A percentile compares a stretch with the other conserved stretches of the same genome.
phyloP scores from a whole-genome alignment of 2,329 filamentous ascomycete species.

The Penicillium polonicum region DNA sequence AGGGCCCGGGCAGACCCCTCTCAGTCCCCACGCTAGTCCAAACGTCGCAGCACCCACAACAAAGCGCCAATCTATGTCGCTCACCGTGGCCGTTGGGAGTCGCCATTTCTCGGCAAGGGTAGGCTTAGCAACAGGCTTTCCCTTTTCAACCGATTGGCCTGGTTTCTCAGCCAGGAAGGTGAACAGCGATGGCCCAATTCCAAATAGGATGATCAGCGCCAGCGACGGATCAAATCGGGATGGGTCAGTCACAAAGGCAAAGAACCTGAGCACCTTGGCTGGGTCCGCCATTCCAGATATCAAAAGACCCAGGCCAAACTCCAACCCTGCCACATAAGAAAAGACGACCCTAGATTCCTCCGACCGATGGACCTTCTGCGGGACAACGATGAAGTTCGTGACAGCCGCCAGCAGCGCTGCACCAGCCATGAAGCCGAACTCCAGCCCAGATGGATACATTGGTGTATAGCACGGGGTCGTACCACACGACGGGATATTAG shows the following conservation, averaged over 20 bases:
- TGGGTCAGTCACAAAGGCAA: slow-evolving; percentile 45
- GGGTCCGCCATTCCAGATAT: slow-evolving; percentile 54
- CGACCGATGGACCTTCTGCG: slow-evolving; percentile 30
- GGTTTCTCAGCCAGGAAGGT: slow-evolving; percentile 34
- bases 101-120: slow-evolving; percentile 44
- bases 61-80: slow-evolving; percentile 51
- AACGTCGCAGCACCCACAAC: slow-evolving; percentile 49
- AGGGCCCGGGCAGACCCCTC: slow-evolving; percentile 54
- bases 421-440: slow-evolving; percentile 37
- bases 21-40: slow-evolving; percentile 53
- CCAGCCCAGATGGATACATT: slow-evolving; percentile 41
- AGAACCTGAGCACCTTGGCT: slow-evolving; percentile 52
- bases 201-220: slow-evolving; percentile 50
- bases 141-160: slow-evolving; percentile 26
- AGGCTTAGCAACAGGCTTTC: slow-evolving; percentile 34
- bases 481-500: slow-evolving; percentile 43
- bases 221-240: slow-evolving; percentile 53
- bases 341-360: slow-evolving; percentile 37
- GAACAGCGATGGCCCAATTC: slow-evolving; percentile 48
- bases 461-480: slow-evolving; percentile 49
- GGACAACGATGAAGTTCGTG: slow-evolving; percentile 37
- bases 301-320: slow-evolving; percentile 53
- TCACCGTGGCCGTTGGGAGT: slow-evolving; percentile 46
- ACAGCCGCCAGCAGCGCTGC: slow-evolving; percentile 31
- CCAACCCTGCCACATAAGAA: slow-evolving; percentile 48